phyloP scores from a whole-genome alignment of 1,139 yeast genomes.

The Pneumocystis sp. region DNA sequence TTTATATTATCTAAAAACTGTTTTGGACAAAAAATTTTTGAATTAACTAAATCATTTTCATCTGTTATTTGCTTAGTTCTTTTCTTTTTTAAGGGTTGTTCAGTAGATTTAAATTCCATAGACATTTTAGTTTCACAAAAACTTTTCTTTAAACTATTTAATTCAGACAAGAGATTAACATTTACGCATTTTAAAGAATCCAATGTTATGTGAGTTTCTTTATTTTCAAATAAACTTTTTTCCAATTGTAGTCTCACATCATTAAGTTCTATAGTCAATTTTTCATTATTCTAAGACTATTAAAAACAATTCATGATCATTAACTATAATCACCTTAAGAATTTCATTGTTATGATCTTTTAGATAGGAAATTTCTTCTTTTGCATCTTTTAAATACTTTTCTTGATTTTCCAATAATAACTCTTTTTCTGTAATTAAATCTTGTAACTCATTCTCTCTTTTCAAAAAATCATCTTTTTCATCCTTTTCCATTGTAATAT shows the following conservation, averaged over 20 bases:
- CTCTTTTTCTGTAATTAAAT: constrained; percentile 24
- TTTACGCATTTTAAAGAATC: constrained; percentile 21
- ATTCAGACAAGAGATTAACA: constrained; percentile 18
- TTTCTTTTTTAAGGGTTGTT: constrained; percentile 15
- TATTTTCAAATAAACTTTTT: constrained; percentile 20
- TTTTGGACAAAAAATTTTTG: background rate
- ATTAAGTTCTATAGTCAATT: constrained; percentile 6
- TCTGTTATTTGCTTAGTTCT: constrained; percentile 9
- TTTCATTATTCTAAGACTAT: constrained; percentile 8
- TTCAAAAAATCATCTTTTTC: constrained; percentile 20
- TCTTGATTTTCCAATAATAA: constrained; percentile 18
- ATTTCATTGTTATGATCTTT: constrained; percentile 18
- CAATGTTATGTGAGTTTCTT: constrained; percentile 21
- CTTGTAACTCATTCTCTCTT: constrained; percentile 26
- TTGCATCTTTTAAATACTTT: constrained; percentile 10
- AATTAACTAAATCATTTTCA: background rate
- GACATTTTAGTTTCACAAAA: constrained; percentile 13
- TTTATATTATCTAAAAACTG: constrained; percentile 3
- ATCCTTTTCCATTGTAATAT: constrained; percentile 12
- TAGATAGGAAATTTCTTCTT: constrained; percentile 12
- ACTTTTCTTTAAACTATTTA: constrained; percentile 16
- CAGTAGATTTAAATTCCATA: constrained; percentile 9
- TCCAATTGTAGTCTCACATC: constrained; percentile 20
- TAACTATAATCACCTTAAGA: constrained; percentile 11
- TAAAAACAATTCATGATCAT: background rate